phyloP scores from a whole-genome alignment of 2,329 filamentous ascomycete species.

The Fusarium nelsonii region DNA sequence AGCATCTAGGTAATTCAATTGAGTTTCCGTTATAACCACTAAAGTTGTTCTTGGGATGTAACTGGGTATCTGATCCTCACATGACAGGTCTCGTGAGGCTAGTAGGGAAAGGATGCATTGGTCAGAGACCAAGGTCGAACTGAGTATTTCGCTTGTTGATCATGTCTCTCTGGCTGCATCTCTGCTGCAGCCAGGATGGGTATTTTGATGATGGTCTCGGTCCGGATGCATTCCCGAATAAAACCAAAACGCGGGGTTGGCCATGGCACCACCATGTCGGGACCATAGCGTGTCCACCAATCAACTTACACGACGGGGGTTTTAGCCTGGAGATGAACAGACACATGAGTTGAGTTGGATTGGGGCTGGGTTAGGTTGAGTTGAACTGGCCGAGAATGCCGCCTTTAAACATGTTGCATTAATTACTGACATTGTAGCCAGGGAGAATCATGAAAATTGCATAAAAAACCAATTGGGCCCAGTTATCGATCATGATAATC shows the following conservation, averaged over 20 bases:
- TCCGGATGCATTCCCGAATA: slow-evolving; percentile 29
- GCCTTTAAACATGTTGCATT: neutral
- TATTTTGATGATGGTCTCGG: slow-evolving; percentile 27
- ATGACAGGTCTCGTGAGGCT: slow-evolving; percentile 15
- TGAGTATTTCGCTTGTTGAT: slow-evolving; percentile 30
- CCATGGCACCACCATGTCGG: slow-evolving; percentile 20
- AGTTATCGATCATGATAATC: slow-evolving; percentile 3
- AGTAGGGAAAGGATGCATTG: neutral
- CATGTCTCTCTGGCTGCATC: slow-evolving; percentile 26
- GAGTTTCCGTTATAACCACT: neutral
- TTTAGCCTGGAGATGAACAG: slow-evolving; percentile 15
- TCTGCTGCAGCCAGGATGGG: slow-evolving; percentile 13
- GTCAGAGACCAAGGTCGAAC: slow-evolving; percentile 7
- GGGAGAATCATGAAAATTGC: slow-evolving; percentile 8
- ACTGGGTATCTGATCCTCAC: neutral
- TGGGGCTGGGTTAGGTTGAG: neutral
- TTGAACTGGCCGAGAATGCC: slow-evolving; percentile 16
- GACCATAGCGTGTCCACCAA: slow-evolving; percentile 40
- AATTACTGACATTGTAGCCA: neutral
- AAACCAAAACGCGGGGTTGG: slow-evolving; percentile 39
- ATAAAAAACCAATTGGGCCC: neutral
- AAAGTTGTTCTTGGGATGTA: neutral
- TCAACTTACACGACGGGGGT: slow-evolving; percentile 48
- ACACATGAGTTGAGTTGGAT: slow-evolving; percentile 3
- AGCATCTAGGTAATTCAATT: neutral